Evolutionary conservation across 2,329 filamentous ascomycete genomes (phyloP), one percentile per base, ranked within the genome.

Genomic region (Fusarium keratoplasticum): DNA sequence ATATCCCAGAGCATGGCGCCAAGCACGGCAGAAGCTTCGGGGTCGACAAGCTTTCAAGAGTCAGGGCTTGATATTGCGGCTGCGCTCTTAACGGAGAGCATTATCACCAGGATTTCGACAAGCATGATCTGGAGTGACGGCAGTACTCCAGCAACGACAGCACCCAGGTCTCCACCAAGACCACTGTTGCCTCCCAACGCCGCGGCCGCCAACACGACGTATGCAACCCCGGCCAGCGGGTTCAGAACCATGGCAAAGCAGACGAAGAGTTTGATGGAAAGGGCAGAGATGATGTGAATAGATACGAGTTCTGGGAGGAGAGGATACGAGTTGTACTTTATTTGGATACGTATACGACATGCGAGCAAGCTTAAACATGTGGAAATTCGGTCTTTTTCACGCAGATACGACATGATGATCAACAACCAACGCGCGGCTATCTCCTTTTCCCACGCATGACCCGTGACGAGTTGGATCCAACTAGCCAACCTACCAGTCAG

Each of bases 201-300:
- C 16, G 36, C 22, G 3, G 10, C 29, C 22, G 42, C 42, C 20
- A 76, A 70, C 11, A 40, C 54, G 10, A 69, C 72, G 18, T 65
- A 61, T 44, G 25, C 59, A 14, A 47, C 72, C 11, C 31, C 61
- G 22, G 62, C 59, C 33, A 78, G 69, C 31, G 74, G 77, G 6
- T 81, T 81, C 67, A 71, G 47, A 44, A 80, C 79, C 11, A 60
- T 79, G 29, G 68, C 73, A 4, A 76, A 73, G 44, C 63, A 63
- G 38, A 77, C 75, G 5, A 68, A 35, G 9, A 78, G 70, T 65
- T 61, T 67, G 36, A 62, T 42, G 27, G 76, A 76, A 64, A 64
- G 65, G 38, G 44, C 38, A 27, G 60, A 55, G 52, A 50, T 66
- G 20, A 42, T 55, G 36, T 64, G 62, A 52, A 27, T 36, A 31